Percentiles rank a stretch among this genome's conserved stretches.
Evolutionary conservation across 345 rosid genomes (phyloP).

Genomic region (Moricandia arvensis): DNA sequence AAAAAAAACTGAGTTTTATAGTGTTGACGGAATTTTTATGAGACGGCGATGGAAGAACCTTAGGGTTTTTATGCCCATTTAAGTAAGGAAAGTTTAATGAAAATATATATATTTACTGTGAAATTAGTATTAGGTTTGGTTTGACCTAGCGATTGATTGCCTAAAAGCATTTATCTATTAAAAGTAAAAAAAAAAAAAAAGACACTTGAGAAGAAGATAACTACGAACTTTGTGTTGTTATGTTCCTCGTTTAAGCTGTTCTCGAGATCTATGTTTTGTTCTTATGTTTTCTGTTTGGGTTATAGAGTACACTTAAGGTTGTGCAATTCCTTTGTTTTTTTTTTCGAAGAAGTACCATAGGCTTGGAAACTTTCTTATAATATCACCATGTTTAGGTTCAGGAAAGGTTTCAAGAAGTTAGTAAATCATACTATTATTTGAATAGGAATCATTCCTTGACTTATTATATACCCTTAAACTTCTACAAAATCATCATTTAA

Average conservation of each 20-base stretch:
- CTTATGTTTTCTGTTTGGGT: neutral
- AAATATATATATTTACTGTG: constrained; percentile 1
- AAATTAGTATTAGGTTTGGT: constrained; percentile 22
- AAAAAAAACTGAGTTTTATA: constrained; percentile 22
- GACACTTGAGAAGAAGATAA: neutral
- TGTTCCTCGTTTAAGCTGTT: neutral
- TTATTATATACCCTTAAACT: neutral
- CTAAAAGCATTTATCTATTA: neutral
- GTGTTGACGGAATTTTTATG: constrained; percentile 56
- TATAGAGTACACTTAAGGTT: neutral
- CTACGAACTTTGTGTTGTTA: constrained; percentile 26
- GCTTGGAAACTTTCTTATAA: no score
- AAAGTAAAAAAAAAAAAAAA: neutral
- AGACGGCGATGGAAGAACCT: constrained; percentile 96
- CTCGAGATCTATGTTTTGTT: neutral
- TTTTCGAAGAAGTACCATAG: no score
- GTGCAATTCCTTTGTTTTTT: neutral
- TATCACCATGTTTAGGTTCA: neutral
- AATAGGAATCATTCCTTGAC: neutral
- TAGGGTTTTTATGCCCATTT: constrained; percentile 83
- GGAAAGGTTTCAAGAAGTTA: neutral
- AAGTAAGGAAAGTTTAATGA: constrained; percentile 40
- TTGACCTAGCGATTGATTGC: constrained; percentile 28
- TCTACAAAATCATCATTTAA: neutral
- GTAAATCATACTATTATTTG: neutral